Evolutionary conservation across 148 eudicot species (phyloP).

Genomic region (Silene conica): DNA sequence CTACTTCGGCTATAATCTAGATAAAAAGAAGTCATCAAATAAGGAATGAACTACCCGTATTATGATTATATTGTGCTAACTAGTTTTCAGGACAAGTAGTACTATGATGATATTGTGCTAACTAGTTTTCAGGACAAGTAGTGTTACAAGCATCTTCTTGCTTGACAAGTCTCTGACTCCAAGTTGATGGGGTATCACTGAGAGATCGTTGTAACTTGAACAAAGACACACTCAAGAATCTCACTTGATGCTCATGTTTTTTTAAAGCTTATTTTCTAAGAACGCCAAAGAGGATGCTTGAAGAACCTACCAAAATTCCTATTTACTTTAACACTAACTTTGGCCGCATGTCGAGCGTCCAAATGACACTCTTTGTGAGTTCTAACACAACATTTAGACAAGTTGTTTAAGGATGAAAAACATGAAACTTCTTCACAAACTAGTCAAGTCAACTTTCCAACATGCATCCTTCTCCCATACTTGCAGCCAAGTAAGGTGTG

Average conservation of each 20-base stretch:
- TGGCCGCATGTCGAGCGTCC: background rate
- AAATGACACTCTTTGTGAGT: background rate
- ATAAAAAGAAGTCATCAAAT: no score
- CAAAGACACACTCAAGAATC: conserved; percentile 1
- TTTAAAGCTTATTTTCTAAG: background rate
- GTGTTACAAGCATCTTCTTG: background rate
- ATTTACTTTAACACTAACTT: background rate
- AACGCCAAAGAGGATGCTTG: background rate
- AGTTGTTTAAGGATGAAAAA: no score
- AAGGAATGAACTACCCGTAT: no score
- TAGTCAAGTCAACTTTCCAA: no score
- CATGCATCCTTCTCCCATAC: no score
- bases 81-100: no score
- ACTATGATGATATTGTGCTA: background rate
- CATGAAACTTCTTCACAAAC: no score
- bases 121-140: background rate
- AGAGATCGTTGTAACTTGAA: background rate
- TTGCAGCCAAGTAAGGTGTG: no score
- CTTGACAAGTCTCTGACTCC: background rate
- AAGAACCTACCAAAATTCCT: background rate
- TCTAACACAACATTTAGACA: background rate
- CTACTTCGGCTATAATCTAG: background rate
- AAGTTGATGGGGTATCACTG: background rate
- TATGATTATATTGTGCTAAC: no score
- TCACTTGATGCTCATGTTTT: background rate